These are phyloP conservation scores for Tuber umbilicatum DNA, from an alignment of 495 filamentous ascomycete genomes.

Conservation along the genomic window DNA sequence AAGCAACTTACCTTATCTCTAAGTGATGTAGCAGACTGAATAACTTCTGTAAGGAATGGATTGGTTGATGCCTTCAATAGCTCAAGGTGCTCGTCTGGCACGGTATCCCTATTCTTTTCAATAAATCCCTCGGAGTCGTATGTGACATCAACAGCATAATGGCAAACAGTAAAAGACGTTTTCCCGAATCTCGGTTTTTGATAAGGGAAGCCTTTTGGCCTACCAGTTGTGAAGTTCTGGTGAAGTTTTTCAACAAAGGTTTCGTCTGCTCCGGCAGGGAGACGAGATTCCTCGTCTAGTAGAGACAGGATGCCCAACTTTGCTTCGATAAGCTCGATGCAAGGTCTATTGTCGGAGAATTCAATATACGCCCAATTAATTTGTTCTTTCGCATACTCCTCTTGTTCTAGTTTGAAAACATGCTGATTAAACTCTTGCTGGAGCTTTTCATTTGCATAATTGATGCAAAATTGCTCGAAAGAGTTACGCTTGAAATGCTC, in stretches of 20 bases:
- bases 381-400: constrained; percentile 92
- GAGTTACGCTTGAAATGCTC: constrained; percentile 99
- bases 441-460: constrained; percentile 98
- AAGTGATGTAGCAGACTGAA: constrained; percentile 75
- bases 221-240: constrained; percentile 82
- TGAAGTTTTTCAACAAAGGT: constrained; percentile 97
- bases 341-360: constrained; percentile 99
- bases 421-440: constrained; percentile 99
- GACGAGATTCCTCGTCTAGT: constrained; percentile 88
- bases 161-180: constrained; percentile 95
- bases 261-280: constrained; percentile 96
- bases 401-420: constrained; percentile 99
- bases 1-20: constrained; percentile 71
- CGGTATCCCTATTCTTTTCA: constrained; percentile 98
- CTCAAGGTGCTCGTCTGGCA: constrained; percentile 96
- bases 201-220: constrained; percentile 78
- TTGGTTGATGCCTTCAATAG: constrained; percentile 80
- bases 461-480: constrained; percentile 99
- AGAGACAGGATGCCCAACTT: constrained; percentile 90
- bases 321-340: constrained; percentile 96
- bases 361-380: constrained; percentile 99
- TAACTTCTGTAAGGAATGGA: constrained; percentile 72
- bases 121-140: constrained; percentile 99
- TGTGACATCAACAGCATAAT: constrained; percentile 97
- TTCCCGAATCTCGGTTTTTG: constrained; percentile 98